Conservation (phyloP, 768 basidiomycete species). For the Naganishia onofrii region DNA sequence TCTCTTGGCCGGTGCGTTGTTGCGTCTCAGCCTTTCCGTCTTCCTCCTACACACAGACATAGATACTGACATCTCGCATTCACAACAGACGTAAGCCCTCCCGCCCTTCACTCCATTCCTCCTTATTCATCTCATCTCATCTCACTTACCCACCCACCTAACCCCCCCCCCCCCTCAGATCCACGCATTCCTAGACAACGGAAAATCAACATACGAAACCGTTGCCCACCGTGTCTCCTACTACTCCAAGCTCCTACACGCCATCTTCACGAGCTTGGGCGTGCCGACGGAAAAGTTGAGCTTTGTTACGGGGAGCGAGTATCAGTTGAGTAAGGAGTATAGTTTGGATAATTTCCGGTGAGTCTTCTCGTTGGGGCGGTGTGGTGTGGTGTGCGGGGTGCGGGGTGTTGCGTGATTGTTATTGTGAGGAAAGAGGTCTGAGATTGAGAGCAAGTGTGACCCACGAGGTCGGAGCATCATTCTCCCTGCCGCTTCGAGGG, state of each 20-base stretch:
- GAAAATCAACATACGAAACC: constrained; percentile 91
- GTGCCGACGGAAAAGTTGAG: constrained; percentile 80
- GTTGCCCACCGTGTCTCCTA: constrained; percentile 83
- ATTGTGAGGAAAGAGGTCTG: too few relatives aligned
- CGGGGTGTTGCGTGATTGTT: too few relatives aligned
- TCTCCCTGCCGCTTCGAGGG: too few relatives aligned
- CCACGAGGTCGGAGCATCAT: too few relatives aligned
- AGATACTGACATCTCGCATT: too few relatives aligned
- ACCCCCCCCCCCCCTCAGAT: constrained; percentile 53
- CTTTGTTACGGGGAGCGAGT: constrained; percentile 85
- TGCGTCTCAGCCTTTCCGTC: too few relatives aligned
- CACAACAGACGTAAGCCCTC: neutral
- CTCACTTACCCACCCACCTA: neutral
- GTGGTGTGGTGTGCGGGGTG: too few relatives aligned
- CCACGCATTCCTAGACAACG: constrained; percentile 95
- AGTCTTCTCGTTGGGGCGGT: too few relatives aligned
- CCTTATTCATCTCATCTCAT: neutral
- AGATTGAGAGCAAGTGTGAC: too few relatives aligned
- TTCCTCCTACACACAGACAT: neutral
- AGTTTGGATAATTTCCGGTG: constrained; percentile 85
- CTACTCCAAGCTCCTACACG: constrained; percentile 75
- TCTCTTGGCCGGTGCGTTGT: constrained; percentile 29
- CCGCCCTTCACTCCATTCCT: neutral
- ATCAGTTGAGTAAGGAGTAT: constrained; percentile 88
- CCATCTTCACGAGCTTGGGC: constrained; percentile 82